These are phyloP conservation scores for Colletotrichum destructivum DNA, from an alignment of 2,329 filamentous ascomycete genomes.

Conservation along the genomic window DNA sequence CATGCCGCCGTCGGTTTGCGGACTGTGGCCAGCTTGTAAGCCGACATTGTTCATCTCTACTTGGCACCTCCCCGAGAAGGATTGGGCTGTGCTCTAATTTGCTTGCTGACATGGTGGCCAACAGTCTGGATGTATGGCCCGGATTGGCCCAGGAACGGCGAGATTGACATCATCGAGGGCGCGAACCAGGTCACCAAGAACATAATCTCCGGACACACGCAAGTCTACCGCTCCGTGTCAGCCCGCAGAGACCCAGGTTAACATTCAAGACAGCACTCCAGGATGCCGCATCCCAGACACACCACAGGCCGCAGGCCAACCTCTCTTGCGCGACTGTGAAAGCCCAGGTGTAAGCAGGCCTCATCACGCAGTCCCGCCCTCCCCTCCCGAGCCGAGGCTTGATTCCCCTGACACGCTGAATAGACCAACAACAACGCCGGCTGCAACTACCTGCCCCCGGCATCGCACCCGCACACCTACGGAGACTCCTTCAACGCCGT, in stretches of 20 bases:
- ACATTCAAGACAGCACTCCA: slow-evolving; percentile 36
- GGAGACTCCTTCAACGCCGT: slow-evolving; percentile 77
- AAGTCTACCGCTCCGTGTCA: slow-evolving; percentile 36
- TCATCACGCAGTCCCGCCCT: not conserved
- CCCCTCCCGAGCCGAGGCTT: not conserved
- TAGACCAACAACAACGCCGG: slow-evolving; percentile 55
- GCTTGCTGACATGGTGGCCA: not conserved
- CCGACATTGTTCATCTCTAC: slow-evolving; percentile 18
- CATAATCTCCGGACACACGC: slow-evolving; percentile 75
- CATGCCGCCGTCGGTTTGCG: slow-evolving; percentile 80
- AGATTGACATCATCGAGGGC: slow-evolving; percentile 81
- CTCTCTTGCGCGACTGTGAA: slow-evolving; percentile 46
- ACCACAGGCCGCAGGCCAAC: slow-evolving; percentile 37
- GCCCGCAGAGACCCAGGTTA: slow-evolving; percentile 38
- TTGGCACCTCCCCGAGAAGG: not conserved
- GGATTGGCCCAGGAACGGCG: slow-evolving; percentile 75
- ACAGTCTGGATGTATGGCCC: slow-evolving; percentile 68
- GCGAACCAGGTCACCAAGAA: slow-evolving; percentile 74
- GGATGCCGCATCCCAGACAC: slow-evolving; percentile 50
- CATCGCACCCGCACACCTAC: slow-evolving; percentile 63
- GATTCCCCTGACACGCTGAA: slow-evolving; percentile 1
- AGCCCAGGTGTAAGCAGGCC: slow-evolving; percentile 42
- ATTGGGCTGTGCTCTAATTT: too few relatives aligned
- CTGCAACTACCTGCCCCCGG: slow-evolving; percentile 60
- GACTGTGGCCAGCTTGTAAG: slow-evolving; percentile 80